Evolutionary conservation across 129 eudicot species (phyloP), one percentile per base, ranked within the genome.

Genomic region (Flaveria linearis): DNA sequence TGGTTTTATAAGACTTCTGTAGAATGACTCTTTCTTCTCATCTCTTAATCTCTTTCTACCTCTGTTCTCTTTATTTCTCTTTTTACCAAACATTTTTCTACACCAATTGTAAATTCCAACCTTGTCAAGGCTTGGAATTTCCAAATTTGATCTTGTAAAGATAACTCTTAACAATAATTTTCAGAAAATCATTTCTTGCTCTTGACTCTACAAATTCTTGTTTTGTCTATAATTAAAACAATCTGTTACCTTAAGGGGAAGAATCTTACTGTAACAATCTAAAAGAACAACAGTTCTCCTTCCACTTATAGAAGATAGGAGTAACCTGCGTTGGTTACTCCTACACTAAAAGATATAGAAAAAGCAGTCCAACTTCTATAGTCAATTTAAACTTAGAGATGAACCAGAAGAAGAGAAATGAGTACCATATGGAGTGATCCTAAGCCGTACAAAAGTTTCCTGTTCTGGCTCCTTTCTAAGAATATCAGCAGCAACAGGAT

Each of bases 401-500:
- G 56, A 55, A 16, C 9, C 13, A 51, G 41, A 47, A 68, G 47
- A 51, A 56, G 73, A 43, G 71, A 64, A 22, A 71, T 33, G 66
- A 45, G 68, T 91, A 95, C 99, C 99, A 64, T 72, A 18, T 36
- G 99, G 99, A 61, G 89, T 76, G 71, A 94, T 94, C 80, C 79
- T 94, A 74, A 94, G 22, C 22, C 22, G 22, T 20, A 20, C 22
- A 20, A 20, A 20, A 20, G 22, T 20, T 20, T 20, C 22, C 22
- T 20, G 22, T 20, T 20, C 22, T 20, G 22, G 22, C 22, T 20
- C 22, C 22, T 20, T 20, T 20, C 22, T 20, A 20, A 20, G 22
- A 20, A 20, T 20, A 20, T 20, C 22, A 20, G 22, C 22, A 20
- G 22, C 22, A 20, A 20, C 22, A 20, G 22, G 22, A 20, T 20